Base-by-base conservation (phyloP, 1,284 basidiomycete genomes). In the Coriolopsis trogii region DNA sequence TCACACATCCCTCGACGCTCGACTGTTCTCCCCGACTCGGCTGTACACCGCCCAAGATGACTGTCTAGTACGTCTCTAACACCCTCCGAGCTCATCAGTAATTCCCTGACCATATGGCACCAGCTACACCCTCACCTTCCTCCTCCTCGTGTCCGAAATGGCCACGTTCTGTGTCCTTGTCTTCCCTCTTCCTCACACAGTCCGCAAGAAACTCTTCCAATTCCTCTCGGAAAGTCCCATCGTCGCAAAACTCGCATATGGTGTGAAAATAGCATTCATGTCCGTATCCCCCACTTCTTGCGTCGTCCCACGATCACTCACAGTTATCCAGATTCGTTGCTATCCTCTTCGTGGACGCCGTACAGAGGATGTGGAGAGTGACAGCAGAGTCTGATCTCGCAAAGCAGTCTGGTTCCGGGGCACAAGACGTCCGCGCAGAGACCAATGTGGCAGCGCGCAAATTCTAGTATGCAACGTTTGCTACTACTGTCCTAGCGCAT, bases 221-320 rank as follows among this genome's bases (percentile, higher is more conserved):
- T 93, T 94, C 74, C 79, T 94, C 21, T 85, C 87, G 0, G 82
- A 84, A 57, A 89, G 81, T 49, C 73, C 78, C 38, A 66, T 86
- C 47, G 72, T 91, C 38, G 87, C 87, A 10, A 91, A 91, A 63
- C 52, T 92, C 49, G 86, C 88, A 0, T 92, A 92, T 65, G 89
- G 73, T 48, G 79, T 93, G 62, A 97, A 97, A 69, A 97, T 98
- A 61, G 91, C 92, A 6, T 97, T 97, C 78, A 96, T 98, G 90
- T 93, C 57, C 46, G 87, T 71, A 40, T 18, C 29, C 28, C n/a
- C 44, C 23, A 8, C 41, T 33, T 45, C 43, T 47, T 44, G 16
- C 10, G 12, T 30, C 8, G 49, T 12, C 43, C 47, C 38, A 29
- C 34, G 26, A 25, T 26, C 16, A 26, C 30, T 51, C 16, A 26